Evolutionary conservation across 2,329 filamentous ascomycete genomes (phyloP).

Genomic region (Thermothelomyces thermophilus): DNA sequence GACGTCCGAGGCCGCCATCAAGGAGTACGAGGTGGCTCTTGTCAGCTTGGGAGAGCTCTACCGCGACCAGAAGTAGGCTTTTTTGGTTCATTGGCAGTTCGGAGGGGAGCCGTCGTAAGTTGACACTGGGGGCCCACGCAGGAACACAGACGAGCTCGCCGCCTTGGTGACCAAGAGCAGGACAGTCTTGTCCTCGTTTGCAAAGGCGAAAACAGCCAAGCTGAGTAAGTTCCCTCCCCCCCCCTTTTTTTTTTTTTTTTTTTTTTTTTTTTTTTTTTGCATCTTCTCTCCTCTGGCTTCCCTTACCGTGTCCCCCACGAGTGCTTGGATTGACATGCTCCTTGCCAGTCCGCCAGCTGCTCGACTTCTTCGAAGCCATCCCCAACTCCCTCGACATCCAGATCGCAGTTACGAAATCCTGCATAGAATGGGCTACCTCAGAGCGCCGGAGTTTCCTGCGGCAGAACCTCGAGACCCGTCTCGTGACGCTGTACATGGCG

Average conservation of each 20-base stretch:
- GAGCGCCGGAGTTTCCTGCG: conserved; percentile 94
- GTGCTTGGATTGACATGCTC: conserved; percentile 9
- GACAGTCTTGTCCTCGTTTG: conserved; percentile 88
- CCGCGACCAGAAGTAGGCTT: conserved; percentile 77
- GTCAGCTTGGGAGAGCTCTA: conserved; percentile 89
- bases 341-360: conserved; percentile 79
- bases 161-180: conserved; percentile 85
- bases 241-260: too few species aligned
- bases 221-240: conserved; percentile 73
- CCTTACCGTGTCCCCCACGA: too few species aligned
- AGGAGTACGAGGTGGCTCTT: conserved; percentile 86
- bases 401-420: conserved; percentile 93
- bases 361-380: conserved; percentile 90
- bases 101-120: neutral
- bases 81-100: conserved; percentile 18
- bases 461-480: conserved; percentile 93
- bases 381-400: conserved; percentile 93
- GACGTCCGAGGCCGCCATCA: conserved; percentile 74
- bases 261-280: too few species aligned
- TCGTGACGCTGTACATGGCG: conserved; percentile 90
- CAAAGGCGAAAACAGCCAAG: conserved; percentile 98
- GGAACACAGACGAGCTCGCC: conserved; percentile 77
- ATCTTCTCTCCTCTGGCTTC: too few species aligned
- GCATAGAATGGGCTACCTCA: conserved; percentile 97
- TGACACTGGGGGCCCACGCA: conserved; percentile 30